These are phyloP conservation scores for Hyaloperonospora arabidopsidis DNA, from an alignment of 352 stramenopile species.

Conservation along the genomic window DNA sequence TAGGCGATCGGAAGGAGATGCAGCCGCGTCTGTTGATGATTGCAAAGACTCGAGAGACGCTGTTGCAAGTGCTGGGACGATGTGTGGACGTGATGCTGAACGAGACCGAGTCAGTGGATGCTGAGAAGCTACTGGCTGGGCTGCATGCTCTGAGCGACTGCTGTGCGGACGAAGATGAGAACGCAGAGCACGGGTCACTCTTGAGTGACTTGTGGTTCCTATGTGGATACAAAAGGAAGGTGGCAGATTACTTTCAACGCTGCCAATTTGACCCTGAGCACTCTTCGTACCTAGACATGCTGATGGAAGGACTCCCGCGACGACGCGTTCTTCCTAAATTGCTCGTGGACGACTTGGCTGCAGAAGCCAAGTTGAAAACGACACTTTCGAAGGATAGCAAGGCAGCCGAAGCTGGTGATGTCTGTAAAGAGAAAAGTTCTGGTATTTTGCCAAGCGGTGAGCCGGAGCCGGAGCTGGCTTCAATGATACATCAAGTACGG, in stretches of 20 bases:
- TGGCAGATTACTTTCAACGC: slow-evolving; percentile 41
- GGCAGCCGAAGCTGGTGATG: neutral
- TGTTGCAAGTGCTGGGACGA: slow-evolving; percentile 32
- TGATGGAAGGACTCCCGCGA: slow-evolving; percentile 52
- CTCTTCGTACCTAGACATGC: slow-evolving; percentile 64
- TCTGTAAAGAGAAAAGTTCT: slow-evolving; percentile 11
- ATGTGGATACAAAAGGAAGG: slow-evolving; percentile 55
- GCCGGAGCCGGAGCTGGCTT: slow-evolving; percentile 11
- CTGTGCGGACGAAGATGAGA: slow-evolving; percentile 27
- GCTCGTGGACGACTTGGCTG: slow-evolving; percentile 16
- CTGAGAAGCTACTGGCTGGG: slow-evolving; percentile 45
- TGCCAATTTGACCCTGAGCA: slow-evolving; percentile 49
- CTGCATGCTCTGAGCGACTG: slow-evolving; percentile 58
- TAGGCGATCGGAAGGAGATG: slow-evolving; percentile 23
- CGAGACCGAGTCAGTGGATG: slow-evolving; percentile 14
- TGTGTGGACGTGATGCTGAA: slow-evolving; percentile 32
- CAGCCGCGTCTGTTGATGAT: slow-evolving; percentile 37
- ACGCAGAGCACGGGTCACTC: slow-evolving; percentile 53
- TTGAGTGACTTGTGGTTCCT: slow-evolving; percentile 68
- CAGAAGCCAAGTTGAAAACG: slow-evolving; percentile 10
- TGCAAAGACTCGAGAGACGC: slow-evolving; percentile 34
- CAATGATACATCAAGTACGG: slow-evolving; percentile 46
- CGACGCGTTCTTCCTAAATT: slow-evolving; percentile 25
- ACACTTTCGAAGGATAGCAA: slow-evolving; percentile 14
- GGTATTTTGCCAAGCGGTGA: slow-evolving; percentile 6